These are phyloP conservation scores for Didymellaceae sp. DNA, from an alignment of 2,329 filamentous ascomycete genomes.

Conservation along the genomic window DNA sequence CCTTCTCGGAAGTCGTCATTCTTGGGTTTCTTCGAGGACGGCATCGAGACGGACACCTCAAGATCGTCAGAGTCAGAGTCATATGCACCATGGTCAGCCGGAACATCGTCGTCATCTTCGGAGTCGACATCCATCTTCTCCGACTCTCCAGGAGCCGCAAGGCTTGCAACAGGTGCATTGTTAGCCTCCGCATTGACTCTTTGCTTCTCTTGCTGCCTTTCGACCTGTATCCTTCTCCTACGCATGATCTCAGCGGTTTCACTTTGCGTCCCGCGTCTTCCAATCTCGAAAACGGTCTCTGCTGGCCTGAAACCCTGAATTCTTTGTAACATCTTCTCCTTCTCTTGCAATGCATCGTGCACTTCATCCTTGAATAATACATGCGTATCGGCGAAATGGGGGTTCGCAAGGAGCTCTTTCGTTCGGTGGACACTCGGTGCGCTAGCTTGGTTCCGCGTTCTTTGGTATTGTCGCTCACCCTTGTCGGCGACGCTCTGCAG, in stretches of 20 bases:
- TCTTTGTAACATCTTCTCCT: conserved; percentile 84
- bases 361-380: conserved; percentile 71
- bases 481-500: conserved; percentile 79
- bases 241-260: conserved; percentile 80
- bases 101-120: conserved; percentile 46
- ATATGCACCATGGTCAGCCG: conserved; percentile 41
- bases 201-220: conserved; percentile 58
- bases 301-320: conserved; percentile 88
- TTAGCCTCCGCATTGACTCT: conserved; percentile 47
- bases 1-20: conserved; percentile 74
- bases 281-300: conserved; percentile 97
- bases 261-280: conserved; percentile 66
- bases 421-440: conserved; percentile 87
- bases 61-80: conserved; percentile 61
- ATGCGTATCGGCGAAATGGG: conserved; percentile 77
- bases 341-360: conserved; percentile 69
- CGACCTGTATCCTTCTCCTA: conserved; percentile 72
- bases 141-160: conserved; percentile 14
- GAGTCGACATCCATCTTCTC: conserved; percentile 36
- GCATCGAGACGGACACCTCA: conserved; percentile 58
- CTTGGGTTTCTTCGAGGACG: conserved; percentile 38
- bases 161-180: conserved; percentile 15
- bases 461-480: conserved; percentile 91
- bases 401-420: conserved; percentile 74
- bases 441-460: conserved; percentile 88